phyloP scores from a whole-genome alignment of 2,329 filamentous ascomycete species.

The Mycogone perniciosa region DNA sequence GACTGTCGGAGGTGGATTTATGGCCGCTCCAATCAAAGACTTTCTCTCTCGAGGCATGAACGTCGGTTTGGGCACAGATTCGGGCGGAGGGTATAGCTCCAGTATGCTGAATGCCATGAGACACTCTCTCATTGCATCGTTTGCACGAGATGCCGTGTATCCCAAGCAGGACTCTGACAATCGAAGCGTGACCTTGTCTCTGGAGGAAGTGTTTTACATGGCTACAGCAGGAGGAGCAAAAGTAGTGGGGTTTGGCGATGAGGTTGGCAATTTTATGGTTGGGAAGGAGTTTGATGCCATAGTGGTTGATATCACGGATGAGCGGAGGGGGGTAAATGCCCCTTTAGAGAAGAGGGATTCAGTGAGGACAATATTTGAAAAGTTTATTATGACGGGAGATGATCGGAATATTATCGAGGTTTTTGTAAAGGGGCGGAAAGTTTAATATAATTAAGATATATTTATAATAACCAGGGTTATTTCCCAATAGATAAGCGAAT shows the following conservation, averaged over 20 bases:
- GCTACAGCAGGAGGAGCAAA: conserved; percentile 55
- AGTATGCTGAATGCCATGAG: conserved; percentile 54
- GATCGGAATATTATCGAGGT: conserved; percentile 54
- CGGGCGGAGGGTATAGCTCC: conserved; percentile 55
- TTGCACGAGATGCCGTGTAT: conserved; percentile 38
- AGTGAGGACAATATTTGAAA: conserved; percentile 46
- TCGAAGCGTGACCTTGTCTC: conserved; percentile 29
- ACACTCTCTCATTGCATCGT: conserved; percentile 50
- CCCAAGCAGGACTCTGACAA: conserved; percentile 31
- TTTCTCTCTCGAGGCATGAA: conserved; percentile 54
- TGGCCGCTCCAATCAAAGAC: conserved; percentile 53
- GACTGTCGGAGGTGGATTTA: conserved; percentile 55
- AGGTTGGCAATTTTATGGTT: conserved; percentile 49
- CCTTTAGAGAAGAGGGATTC: conserved; percentile 46
- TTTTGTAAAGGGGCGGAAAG: conserved; percentile 42
- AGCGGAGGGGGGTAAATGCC: conserved; percentile 39
- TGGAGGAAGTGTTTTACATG: conserved; percentile 52
- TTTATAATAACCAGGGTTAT: no score
- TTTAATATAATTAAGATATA: conserved; percentile 10
- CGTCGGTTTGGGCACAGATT: conserved; percentile 61
- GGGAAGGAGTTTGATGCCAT: conserved; percentile 60
- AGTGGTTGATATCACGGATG: conserved; percentile 35
- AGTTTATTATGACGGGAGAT: conserved; percentile 60
- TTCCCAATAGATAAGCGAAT: not conserved
- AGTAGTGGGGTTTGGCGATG: conserved; percentile 48